These are phyloP conservation scores for Stentor coeruleus DNA, from an alignment of 73 alveolate species.

Conservation along the genomic window DNA sequence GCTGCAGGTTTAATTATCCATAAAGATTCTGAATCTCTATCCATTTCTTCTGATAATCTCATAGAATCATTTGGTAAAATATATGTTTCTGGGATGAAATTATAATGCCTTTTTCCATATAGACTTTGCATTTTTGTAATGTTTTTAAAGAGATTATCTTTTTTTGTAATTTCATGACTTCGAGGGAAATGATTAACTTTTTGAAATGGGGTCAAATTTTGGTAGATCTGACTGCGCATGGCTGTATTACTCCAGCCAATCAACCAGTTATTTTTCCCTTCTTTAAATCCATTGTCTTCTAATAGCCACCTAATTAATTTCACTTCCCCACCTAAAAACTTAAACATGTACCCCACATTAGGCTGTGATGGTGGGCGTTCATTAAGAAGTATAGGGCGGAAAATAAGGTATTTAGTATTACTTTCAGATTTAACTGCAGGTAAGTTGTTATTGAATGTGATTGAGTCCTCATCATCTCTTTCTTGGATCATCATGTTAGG, in stretches of 20 bases:
- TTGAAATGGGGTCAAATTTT: conserved; percentile 55
- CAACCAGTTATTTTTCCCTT: neutral
- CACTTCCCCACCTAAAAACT: conserved; percentile 14
- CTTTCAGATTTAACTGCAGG: conserved; percentile 1
- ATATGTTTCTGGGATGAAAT: conserved; percentile 72
- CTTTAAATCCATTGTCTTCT: conserved; percentile 13
- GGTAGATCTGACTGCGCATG: conserved; percentile 14
- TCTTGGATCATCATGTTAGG: conserved; percentile 25
- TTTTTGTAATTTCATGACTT: conserved; percentile 72
- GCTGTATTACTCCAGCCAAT: conserved; percentile 18
- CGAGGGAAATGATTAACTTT: conserved; percentile 73
- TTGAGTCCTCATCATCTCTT: neutral
- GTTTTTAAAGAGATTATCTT: conserved; percentile 53
- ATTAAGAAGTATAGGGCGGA: neutral
- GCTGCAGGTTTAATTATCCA: conserved; percentile 84
- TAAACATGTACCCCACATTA: conserved; percentile 15
- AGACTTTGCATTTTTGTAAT: conserved; percentile 60
- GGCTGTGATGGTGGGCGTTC: conserved; percentile 18
- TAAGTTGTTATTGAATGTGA: neutral
- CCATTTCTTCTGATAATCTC: conserved; percentile 57
- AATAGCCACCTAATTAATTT: neutral
- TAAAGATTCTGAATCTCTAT: conserved; percentile 29
- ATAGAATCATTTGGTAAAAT: conserved; percentile 69
- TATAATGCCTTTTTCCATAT: conserved; percentile 58
- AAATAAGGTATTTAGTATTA: neutral